Evolutionary conservation across 2,329 filamentous ascomycete species (phyloP).

Genomic region (Myriangium duriaei): DNA sequence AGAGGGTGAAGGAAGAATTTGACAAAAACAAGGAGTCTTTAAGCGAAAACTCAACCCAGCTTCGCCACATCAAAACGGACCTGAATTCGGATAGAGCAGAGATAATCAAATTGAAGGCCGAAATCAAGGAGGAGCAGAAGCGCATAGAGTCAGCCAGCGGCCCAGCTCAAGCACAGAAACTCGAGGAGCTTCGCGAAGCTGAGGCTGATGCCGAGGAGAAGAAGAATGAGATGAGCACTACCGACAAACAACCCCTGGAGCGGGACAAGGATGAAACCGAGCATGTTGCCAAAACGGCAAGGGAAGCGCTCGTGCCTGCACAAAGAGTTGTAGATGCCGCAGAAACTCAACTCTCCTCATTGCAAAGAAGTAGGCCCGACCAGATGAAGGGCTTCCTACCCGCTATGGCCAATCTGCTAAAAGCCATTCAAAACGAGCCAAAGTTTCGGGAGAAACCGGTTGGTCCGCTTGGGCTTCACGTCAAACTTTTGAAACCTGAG

Average conservation of each 20-base stretch:
- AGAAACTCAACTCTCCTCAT: slow-evolving; percentile 30
- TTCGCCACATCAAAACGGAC: slow-evolving; percentile 50
- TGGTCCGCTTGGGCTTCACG: slow-evolving; percentile 68
- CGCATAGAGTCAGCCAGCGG: slow-evolving; percentile 54
- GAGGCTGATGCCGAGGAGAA: slow-evolving; percentile 13
- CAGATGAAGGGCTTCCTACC: slow-evolving; percentile 52
- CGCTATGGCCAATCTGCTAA: slow-evolving; percentile 51
- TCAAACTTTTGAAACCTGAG: slow-evolving; percentile 63
- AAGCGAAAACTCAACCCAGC: slow-evolving; percentile 33
- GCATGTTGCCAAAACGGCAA: slow-evolving; percentile 23
- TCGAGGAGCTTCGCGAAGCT: slow-evolving; percentile 46
- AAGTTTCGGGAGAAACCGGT: slow-evolving; percentile 62
- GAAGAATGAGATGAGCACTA: slow-evolving; percentile 37
- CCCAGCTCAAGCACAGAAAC: slow-evolving; percentile 51
- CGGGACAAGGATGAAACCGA: slow-evolving; percentile 25
- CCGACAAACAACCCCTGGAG: slow-evolving; percentile 26
- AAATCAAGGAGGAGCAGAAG: slow-evolving; percentile 43
- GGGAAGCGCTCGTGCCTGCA: slow-evolving; percentile 22
- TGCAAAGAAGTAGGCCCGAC: slow-evolving; percentile 47
- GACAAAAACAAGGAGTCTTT: slow-evolving; percentile 25
- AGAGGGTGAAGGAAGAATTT: slow-evolving; percentile 39
- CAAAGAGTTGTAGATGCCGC: neutral
- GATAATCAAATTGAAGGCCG: slow-evolving; percentile 29
- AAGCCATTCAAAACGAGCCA: slow-evolving; percentile 54
- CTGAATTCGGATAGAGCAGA: slow-evolving; percentile 40